Base-by-base conservation (phyloP, 2,329 filamentous ascomycete species). In the Fusarium bulbicola region DNA sequence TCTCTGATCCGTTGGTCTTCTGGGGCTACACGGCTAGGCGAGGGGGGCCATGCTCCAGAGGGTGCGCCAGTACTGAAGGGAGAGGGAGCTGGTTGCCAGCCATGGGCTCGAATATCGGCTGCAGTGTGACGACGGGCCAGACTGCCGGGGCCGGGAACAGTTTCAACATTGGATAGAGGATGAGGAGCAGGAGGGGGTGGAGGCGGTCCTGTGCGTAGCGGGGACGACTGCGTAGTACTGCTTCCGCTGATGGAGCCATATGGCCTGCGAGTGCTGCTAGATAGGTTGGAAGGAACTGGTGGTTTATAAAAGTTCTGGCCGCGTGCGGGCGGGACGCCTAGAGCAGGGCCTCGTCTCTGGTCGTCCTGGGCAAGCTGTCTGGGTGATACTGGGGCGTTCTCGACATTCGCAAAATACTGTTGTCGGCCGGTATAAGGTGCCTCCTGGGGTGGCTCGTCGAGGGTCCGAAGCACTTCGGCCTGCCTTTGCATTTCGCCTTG, bases 101-200 rank as follows among this genome's bases (percentile, higher is more conserved):
- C 94, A 79, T 95, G 92, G 76, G 95, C 92, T 59, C 96, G 92
- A 76, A 99, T 98, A 80, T 99, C 96, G 66, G 96, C 96, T 43
- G 95, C 95, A 4, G 96, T 99, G 82, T 99, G 96, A 69, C 95
- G 90, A 72, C 95, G 91, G 49, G 91, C 89, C 52, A 97, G 86
- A 77, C 91, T 95, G 63, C 90, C 88, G 40, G 91, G 90, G 62
- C 90, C 88, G 42, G 91, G 90, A 39, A 90, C 88, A 32, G 88
- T 86, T 75, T 91, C 87, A 37, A 90, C 86, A 64, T 89, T 85
- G 24, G 92, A 88, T 26, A 92, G 85, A 39, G 91, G 91, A 78
- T 93, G 93, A 37, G 91, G 89, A 39, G 90, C 88, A 72, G 82
- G 86, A 71, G 86, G 87, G 57, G 91, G 91, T n/a, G 90, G 89